Conservation (phyloP, 257 asterid species). For the Buddleja alternifolia region DNA sequence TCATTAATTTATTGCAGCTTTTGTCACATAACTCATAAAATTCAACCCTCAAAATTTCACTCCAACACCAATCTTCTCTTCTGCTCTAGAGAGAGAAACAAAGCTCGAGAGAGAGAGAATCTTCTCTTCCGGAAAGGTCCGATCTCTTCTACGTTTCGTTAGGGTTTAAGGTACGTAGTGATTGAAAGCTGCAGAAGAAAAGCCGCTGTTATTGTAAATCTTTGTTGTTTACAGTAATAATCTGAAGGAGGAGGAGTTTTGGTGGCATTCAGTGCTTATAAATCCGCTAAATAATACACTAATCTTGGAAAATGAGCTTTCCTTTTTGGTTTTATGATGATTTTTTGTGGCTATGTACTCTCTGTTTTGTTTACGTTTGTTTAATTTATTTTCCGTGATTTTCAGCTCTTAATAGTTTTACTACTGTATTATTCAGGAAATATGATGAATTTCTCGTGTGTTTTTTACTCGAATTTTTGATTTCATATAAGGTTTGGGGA, state of each 20-base stretch:
- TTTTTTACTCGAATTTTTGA: too few relatives aligned
- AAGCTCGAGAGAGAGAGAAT: conserved; percentile 12
- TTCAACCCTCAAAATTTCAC: conserved; percentile 34
- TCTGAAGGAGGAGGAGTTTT: too few relatives aligned
- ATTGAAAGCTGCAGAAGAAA: conserved; percentile 38
- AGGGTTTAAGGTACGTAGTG: conserved; percentile 29
- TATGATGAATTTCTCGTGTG: too few relatives aligned
- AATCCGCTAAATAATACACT: conserved; percentile 38
- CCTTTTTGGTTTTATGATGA: neutral
- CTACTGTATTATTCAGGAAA: too few relatives aligned
- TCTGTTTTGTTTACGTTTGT: neutral
- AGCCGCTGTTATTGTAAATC: too few relatives aligned
- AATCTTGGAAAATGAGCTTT: conserved; percentile 36
- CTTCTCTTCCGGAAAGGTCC: conserved; percentile 30
- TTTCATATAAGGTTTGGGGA: too few relatives aligned
- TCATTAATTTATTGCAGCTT: conserved; percentile 37
- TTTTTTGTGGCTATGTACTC: neutral
- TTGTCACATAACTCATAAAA: conserved; percentile 46
- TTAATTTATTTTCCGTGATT: too few relatives aligned
- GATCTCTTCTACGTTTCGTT: conserved; percentile 30
- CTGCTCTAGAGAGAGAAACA: conserved; percentile 13
- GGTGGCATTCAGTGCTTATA: conserved; percentile 36
- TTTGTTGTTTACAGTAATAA: too few relatives aligned
- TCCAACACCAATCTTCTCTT: conserved; percentile 29
- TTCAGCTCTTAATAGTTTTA: too few relatives aligned